A percentile compares a stretch with the other conserved stretches of the same genome.
phyloP scores from a whole-genome alignment of 352 stramenopile species.

The Salisapilia sapeloensis region DNA sequence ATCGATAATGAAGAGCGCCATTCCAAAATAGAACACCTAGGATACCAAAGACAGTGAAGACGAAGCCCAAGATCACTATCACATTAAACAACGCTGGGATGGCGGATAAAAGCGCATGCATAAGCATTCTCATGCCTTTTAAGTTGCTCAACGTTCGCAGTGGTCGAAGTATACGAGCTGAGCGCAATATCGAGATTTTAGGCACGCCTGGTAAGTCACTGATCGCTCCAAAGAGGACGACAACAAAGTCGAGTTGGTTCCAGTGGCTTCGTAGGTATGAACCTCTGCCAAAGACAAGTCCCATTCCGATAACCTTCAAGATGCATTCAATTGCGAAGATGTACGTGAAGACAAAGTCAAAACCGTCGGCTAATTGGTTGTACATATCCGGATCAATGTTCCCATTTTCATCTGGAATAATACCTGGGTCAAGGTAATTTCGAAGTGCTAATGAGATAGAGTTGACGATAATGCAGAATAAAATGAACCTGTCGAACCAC shows the following conservation, averaged over 20 bases:
- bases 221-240: constrained; percentile 37
- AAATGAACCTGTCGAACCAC: constrained; percentile 65
- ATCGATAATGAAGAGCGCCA: constrained; percentile 24
- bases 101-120: constrained; percentile 32
- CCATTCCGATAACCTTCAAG: constrained; percentile 72
- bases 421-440: constrained; percentile 24
- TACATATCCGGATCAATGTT: constrained; percentile 6
- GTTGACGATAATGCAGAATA: constrained; percentile 48
- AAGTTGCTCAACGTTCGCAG: constrained; percentile 39
- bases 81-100: constrained; percentile 48
- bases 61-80: constrained; percentile 38
- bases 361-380: constrained; percentile 20
- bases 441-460: constrained; percentile 40
- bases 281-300: constrained; percentile 29
- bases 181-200: constrained; percentile 15
- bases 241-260: constrained; percentile 79
- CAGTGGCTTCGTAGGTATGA: constrained; percentile 54
- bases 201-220: constrained; percentile 16
- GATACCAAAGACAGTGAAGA: constrained; percentile 63
- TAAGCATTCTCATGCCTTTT: constrained; percentile 21
- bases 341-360: constrained; percentile 18
- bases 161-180: constrained; percentile 29
- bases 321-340: constrained; percentile 60
- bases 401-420: constrained; percentile 11
- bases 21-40: constrained; percentile 45